Evolutionary conservation across 441 rosid species (phyloP), one percentile per base, ranked within the genome.

Genomic region (Theobroma grandiflorum): DNA sequence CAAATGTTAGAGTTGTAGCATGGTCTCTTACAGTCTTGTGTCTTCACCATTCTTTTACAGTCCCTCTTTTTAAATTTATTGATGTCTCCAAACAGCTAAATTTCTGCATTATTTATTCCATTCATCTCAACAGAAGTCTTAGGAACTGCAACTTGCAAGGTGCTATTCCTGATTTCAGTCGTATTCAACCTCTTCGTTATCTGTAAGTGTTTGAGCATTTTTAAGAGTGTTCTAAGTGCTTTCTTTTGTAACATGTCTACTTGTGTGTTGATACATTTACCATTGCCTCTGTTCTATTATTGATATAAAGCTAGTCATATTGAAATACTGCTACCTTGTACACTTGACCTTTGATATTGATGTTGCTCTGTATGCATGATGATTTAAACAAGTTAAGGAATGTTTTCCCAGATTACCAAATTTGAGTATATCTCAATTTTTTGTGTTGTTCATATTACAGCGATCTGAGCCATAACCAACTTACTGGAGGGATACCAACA

Each of bases 91-190:
- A 37, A 55, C 35, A 11, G 35, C 65, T 73, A 55, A 72, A 11
- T 37, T 72, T 7, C 4, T 15, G 6, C 42, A 6, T 26, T 8
- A 18, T 50, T 52, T 33, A 20, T 62, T 45, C 26, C 14, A 42
- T 45, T 81, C 77, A 80, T 55, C 52, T 78, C 40, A 15, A 42
- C 87, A 90, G 91, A 85, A 87, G 89, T 80, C 85, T 88, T 33
- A 86, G 89, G 74, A 90, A 90, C 79, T 90, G 93, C 84, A 78
- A 65, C 85, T 78, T 90, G 86, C 72, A 76, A 78, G 93, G 93
- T 75, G 43, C 82, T 66, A 78, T 88, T 77, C 93, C 91, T 68
- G 93, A 90, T 79, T 53, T 90, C 26, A 90, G 93, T 76, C 65
- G 75, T 3, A 57, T 81, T 68, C 72, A 61, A 22, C 5, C 55